Evolutionary conservation across 2,329 filamentous ascomycete genomes (phyloP).

Genomic region (Colletotrichum higginsianum): DNA sequence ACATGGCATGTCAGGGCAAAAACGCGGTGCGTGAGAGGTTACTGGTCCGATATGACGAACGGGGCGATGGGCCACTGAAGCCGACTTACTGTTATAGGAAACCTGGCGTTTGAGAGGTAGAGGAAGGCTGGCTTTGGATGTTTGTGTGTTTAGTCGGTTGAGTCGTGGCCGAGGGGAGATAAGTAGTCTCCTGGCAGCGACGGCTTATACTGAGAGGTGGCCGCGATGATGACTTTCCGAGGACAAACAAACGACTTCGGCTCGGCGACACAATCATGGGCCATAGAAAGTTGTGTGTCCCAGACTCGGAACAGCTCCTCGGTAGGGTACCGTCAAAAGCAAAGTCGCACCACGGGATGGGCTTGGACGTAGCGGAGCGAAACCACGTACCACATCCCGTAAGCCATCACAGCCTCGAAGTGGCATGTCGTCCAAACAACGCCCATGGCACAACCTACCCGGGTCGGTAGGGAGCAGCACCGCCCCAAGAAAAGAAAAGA

Average conservation of each 20-base stretch:
- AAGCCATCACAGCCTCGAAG: slow-evolving; percentile 13
- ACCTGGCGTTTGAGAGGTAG: background rate
- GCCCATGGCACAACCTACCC: background rate
- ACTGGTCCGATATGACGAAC: background rate
- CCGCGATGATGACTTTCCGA: too few relatives aligned
- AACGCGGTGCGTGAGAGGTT: background rate
- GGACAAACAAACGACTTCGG: background rate
- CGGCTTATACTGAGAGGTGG: background rate
- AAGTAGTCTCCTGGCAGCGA: background rate
- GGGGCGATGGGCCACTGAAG: background rate
- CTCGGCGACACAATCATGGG: background rate
- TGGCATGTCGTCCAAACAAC: slow-evolving; percentile 25
- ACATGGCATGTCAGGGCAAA: background rate
- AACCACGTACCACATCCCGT: background rate
- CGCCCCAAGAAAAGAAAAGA: too few relatives aligned
- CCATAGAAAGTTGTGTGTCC: background rate
- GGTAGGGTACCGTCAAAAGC: background rate
- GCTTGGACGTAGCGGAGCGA: background rate
- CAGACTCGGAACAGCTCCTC: background rate
- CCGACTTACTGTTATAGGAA: background rate
- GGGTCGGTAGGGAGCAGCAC: too few relatives aligned
- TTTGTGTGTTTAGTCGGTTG: background rate
- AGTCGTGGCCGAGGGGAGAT: background rate
- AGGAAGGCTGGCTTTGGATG: background rate
- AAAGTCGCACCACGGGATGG: background rate